Evolutionary conservation across 306 rosid species (phyloP).

Genomic region (Glycine latifolia): DNA sequence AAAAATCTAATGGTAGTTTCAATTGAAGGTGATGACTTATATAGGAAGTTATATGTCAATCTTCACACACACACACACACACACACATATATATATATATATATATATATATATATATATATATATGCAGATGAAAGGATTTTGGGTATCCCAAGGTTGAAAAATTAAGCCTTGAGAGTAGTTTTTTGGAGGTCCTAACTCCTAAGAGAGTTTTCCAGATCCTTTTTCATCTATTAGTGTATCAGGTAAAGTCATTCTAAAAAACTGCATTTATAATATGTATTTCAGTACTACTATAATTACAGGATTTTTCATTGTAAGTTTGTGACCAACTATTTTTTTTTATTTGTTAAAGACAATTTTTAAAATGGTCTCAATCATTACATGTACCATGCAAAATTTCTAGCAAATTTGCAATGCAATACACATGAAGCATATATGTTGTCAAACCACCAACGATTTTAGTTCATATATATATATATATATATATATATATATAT

Average conservation of each 20-base stretch:
- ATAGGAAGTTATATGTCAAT: background rate
- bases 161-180: background rate
- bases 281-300: background rate
- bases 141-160: background rate
- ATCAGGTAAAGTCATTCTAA: background rate
- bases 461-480: background rate
- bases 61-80: background rate
- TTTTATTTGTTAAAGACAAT: background rate
- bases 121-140: background rate
- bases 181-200: no score
- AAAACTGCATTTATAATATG: background rate
- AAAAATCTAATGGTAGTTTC: background rate
- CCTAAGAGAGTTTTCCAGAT: background rate
- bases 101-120: background rate
- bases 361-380: background rate
- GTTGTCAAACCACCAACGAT: background rate
- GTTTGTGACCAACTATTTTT: conserved; percentile 1
- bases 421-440: background rate
- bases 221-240: background rate
- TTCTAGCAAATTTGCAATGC: no score
- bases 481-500: no score
- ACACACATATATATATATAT: background rate
- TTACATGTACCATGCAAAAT: background rate
- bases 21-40: background rate
- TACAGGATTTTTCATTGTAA: background rate